These are phyloP conservation scores for Hymenoscyphus linearis DNA, from an alignment of 2,329 filamentous ascomycete genomes.

Conservation along the genomic window DNA sequence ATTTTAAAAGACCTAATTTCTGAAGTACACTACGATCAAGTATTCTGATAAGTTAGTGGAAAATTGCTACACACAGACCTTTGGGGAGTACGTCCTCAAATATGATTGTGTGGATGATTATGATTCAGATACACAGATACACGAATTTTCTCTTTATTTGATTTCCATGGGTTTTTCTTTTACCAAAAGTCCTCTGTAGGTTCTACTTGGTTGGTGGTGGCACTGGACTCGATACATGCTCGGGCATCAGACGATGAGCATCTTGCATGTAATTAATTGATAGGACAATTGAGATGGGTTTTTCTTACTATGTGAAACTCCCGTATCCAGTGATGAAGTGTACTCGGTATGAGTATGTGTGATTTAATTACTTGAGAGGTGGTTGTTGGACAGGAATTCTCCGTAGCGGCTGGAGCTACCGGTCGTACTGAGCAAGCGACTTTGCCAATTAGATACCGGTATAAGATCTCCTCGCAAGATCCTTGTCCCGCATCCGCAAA, in stretches of 20 bases:
- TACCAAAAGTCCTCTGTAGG: constrained; percentile 2
- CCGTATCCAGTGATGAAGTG: no score
- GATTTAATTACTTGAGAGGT: not conserved
- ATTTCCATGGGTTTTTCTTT: constrained; percentile 9
- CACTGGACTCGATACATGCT: not conserved
- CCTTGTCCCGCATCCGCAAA: not conserved
- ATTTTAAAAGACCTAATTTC: not conserved
- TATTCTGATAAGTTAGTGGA: not conserved
- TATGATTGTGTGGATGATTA: constrained; percentile 12
- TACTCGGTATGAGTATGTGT: no score
- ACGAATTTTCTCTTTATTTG: constrained; percentile 3
- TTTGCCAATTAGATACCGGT: not conserved
- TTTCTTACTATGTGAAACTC: not conserved
- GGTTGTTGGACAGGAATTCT: not conserved
- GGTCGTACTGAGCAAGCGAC: not conserved
- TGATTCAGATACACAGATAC: constrained; percentile 16
- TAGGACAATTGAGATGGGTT: not conserved
- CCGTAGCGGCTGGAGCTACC: no score
- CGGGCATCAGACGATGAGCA: not conserved
- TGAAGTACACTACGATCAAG: not conserved
- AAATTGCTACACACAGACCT: not conserved
- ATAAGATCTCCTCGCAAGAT: not conserved
- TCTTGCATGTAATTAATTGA: not conserved
- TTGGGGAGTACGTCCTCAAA: not conserved
- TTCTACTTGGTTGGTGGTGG: not conserved